phyloP scores from a whole-genome alignment of 2,329 filamentous ascomycete species.

The Colletotrichum sp. region DNA sequence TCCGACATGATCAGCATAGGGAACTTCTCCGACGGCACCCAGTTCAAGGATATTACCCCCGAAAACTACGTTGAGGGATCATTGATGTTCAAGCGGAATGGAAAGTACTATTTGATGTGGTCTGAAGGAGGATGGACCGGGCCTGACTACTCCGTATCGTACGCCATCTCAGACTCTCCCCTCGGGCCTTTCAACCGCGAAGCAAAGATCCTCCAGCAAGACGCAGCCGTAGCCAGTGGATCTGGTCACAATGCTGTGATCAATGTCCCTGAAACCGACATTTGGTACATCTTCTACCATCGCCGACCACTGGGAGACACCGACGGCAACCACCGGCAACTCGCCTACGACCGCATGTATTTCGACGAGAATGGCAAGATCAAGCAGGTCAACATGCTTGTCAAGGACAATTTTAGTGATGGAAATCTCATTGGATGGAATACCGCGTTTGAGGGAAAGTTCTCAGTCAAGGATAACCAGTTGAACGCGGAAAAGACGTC shows the following conservation, averaged over 20 bases:
- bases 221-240: slow-evolving; percentile 41
- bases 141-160: slow-evolving; percentile 52
- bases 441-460: slow-evolving; percentile 26
- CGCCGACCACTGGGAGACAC: slow-evolving; percentile 49
- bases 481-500: slow-evolving; percentile 25
- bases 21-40: slow-evolving; percentile 41
- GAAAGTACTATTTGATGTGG: slow-evolving; percentile 46
- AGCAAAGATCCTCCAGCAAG: slow-evolving; percentile 48
- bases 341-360: slow-evolving; percentile 53
- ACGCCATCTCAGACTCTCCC: slow-evolving; percentile 42
- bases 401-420: slow-evolving; percentile 46
- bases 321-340: slow-evolving; percentile 49
- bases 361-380: slow-evolving; percentile 50
- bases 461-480: slow-evolving; percentile 27
- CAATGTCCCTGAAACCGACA: slow-evolving; percentile 49
- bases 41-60: slow-evolving; percentile 47
- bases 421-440: slow-evolving; percentile 43
- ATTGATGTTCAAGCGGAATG: slow-evolving; percentile 40
- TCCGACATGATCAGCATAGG: slow-evolving; percentile 49
- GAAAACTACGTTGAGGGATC: slow-evolving; percentile 45
- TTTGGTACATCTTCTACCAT: slow-evolving; percentile 57
- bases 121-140: slow-evolving; percentile 31
- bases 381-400: slow-evolving; percentile 46
- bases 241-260: slow-evolving; percentile 50
- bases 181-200: slow-evolving; percentile 49